These are phyloP conservation scores for Russula compacta DNA, from an alignment of 768 basidiomycete genomes.

Conservation along the genomic window DNA sequence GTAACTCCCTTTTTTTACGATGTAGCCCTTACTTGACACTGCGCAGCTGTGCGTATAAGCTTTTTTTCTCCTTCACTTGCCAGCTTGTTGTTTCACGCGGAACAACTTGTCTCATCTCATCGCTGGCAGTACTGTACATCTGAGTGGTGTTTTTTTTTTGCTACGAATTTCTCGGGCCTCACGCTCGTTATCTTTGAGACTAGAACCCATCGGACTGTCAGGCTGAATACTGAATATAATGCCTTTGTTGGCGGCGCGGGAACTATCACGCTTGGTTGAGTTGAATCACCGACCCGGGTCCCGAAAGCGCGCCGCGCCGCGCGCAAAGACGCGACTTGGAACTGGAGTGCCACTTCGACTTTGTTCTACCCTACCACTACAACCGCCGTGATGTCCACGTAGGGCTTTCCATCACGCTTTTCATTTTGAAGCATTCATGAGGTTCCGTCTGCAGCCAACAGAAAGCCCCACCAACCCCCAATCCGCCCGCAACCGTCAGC, in stretches of 20 bases:
- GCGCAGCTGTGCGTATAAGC: neutral
- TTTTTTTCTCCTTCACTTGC: neutral
- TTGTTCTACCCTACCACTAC: neutral
- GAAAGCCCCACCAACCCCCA: neutral
- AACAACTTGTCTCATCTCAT: neutral
- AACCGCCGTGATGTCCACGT: constrained; percentile 4
- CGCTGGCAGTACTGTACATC: neutral
- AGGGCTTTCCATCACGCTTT: neutral
- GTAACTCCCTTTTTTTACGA: neutral
- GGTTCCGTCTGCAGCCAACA: neutral
- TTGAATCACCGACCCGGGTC: no score
- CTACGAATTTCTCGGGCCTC: neutral
- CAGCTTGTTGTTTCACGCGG: neutral
- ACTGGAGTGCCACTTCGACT: neutral
- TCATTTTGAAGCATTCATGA: neutral
- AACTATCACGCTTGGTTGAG: constrained; percentile 1
- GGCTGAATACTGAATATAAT: neutral
- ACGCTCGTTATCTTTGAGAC: neutral
- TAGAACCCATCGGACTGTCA: no score
- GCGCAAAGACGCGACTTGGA: neutral
- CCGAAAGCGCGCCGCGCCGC: neutral
- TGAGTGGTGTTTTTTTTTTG: neutral
- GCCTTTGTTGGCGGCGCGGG: neutral
- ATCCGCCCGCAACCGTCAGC: constrained; percentile 33
- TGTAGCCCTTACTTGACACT: neutral